Conservation (phyloP, 331 rosid species). For the Dryas integrifolia region DNA sequence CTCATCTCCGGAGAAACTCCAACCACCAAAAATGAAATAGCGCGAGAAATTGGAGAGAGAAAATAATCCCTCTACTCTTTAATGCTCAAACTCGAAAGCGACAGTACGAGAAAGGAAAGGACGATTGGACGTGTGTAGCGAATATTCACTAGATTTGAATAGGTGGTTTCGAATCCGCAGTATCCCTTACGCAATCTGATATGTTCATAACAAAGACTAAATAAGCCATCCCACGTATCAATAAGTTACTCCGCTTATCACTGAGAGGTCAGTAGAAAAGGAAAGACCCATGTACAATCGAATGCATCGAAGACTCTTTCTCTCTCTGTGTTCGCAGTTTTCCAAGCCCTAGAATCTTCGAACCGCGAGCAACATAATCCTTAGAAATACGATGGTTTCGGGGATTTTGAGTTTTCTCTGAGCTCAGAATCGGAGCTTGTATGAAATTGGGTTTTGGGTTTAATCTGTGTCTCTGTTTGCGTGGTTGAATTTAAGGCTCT, state of each 20-base stretch:
- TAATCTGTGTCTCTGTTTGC: slow-evolving; percentile 15
- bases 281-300: slow-evolving; percentile 51
- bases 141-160: slow-evolving; percentile 71
- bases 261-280: slow-evolving; percentile 59
- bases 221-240: rapidly evolving
- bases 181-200: not conserved
- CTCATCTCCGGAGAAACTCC: too few species aligned
- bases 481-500: slow-evolving; percentile 24
- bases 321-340: slow-evolving; percentile 37
- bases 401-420: slow-evolving; percentile 30
- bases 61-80: too few species aligned
- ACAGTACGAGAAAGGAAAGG: slow-evolving; percentile 26
- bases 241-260: rapidly evolving
- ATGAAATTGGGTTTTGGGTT: slow-evolving; percentile 10
- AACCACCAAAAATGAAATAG: too few species aligned
- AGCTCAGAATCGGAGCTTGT: slow-evolving; percentile 32
- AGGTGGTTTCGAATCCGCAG: slow-evolving; percentile 63
- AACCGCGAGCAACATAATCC: slow-evolving; percentile 31
- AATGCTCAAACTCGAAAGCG: slow-evolving; percentile 25
- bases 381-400: slow-evolving; percentile 15
- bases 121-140: slow-evolving; percentile 61
- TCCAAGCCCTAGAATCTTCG: slow-evolving; percentile 71
- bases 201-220: rapidly evolving
- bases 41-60: too few species aligned
- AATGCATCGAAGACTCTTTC: slow-evolving; percentile 60